Evolutionary conservation across 2,329 filamentous ascomycete species (phyloP), one percentile per base, ranked within the genome.

Genomic region (Aspergillus terreus): DNA sequence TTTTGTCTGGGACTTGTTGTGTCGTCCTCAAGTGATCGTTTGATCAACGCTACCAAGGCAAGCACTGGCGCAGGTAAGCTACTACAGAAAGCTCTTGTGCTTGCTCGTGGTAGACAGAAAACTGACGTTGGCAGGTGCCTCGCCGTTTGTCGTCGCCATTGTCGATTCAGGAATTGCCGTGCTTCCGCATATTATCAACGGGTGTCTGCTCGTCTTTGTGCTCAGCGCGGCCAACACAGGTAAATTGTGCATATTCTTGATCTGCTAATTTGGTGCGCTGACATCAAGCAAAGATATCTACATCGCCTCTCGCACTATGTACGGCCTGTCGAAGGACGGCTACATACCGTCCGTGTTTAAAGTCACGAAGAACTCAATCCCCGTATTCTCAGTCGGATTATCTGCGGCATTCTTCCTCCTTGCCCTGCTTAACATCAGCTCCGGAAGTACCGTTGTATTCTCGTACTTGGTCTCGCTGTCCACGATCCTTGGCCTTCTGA

Each of bases 381-480:
- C 85, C 0, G 80, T 81, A 64, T 71, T 68, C 43, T 78, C 82
- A 0, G 82, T 87, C 11, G 64, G 58, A 10, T 63, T 77, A 27
- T 79, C 78, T 1, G 75, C 81, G 0, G 63, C 74, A 2, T 73
- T 85, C 44, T 83, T 83, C 21, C 74, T 84, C 10, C 76, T 88
- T 5, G 83, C 76, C 12, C 87, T 84, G 69, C 74, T 87, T 58
- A 86, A 85, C 69, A 70, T 86, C 7, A 83, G 80, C 6, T 59
- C 72, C 33, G 72, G 68, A 41, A 83, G 82, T 11, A 73, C 72
- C 3, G 66, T 74, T 2, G 85, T 84, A n/a, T 87, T 88, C 65
- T 73, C 76, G 68, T 88, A 84, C 84, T 71, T 88, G 30, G 75
- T 86, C 52, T 84, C 85, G 70, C 81, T 87, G 52, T 81, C 77